These are phyloP conservation scores for Castanea crenata DNA, from an alignment of 306 rosid species.

Conservation along the genomic window DNA sequence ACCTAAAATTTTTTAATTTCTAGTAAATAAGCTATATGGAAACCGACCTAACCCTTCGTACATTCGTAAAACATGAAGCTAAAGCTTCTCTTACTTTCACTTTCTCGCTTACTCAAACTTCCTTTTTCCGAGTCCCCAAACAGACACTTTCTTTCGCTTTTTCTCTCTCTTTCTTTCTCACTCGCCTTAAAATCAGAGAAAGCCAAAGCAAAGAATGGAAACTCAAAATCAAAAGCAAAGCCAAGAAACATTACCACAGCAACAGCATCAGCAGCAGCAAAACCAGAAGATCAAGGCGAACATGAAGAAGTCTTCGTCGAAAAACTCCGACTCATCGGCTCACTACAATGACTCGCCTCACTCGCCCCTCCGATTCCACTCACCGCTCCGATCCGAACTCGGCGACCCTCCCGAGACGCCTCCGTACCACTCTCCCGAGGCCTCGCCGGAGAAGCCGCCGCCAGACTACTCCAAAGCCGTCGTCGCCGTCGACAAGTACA, in stretches of 20 bases:
- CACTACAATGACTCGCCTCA: constrained; percentile 51
- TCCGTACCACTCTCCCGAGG: constrained; percentile 58
- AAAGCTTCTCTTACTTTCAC: constrained; percentile 7
- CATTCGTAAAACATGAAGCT: constrained; percentile 10
- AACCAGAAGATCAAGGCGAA: neutral
- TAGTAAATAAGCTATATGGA: fast-evolving
- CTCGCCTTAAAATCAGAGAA: constrained; percentile 25
- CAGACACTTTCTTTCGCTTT: constrained; percentile 14
- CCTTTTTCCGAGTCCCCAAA: constrained; percentile 43
- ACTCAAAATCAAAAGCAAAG: neutral
- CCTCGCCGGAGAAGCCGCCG: constrained; percentile 37
- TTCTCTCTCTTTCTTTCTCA: constrained; percentile 2
- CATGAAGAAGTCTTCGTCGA: constrained; percentile 59
- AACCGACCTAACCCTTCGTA: too few relatives aligned
- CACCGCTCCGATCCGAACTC: constrained; percentile 70
- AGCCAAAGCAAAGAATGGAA: constrained; percentile 19
- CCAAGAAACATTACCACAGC: too few relatives aligned
- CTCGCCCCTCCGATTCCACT: constrained; percentile 64
- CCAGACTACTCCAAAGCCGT: constrained; percentile 63
- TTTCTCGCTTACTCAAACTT: neutral
- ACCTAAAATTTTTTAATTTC: too few relatives aligned
- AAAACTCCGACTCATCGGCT: constrained; percentile 50
- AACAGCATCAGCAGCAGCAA: neutral
- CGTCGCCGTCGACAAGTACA: constrained; percentile 37
- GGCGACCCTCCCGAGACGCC: constrained; percentile 64